Evolutionary conservation across 1,284 basidiomycete genomes (phyloP).

Genomic region (Rhodotorula sp.): DNA sequence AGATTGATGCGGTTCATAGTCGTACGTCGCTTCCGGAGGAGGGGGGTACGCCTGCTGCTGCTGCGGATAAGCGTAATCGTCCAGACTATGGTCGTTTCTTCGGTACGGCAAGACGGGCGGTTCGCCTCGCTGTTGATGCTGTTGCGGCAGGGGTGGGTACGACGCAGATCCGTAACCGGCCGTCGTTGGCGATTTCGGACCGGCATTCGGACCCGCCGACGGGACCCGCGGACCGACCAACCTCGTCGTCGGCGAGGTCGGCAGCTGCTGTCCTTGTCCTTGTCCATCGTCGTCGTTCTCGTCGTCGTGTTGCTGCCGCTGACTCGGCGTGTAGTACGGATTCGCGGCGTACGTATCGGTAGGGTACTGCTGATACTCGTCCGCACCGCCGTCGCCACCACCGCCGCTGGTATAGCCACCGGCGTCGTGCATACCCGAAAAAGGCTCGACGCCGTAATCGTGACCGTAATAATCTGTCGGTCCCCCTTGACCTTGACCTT

Average conservation of each 20-base stretch:
- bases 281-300: too few species aligned
- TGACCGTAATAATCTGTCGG: not conserved
- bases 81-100: too few species aligned
- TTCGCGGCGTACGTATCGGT: not conserved
- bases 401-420: not conserved
- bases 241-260: conserved; percentile 1
- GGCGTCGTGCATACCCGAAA: conserved; percentile 14
- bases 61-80: not conserved
- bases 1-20: not conserved
- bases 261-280: not conserved
- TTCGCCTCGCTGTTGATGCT: not conserved
- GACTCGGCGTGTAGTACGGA: not conserved
- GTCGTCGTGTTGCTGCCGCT: not conserved
- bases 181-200: conserved; percentile 2
- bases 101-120: not conserved
- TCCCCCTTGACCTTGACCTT: too few species aligned
- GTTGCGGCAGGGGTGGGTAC: conserved; percentile 6
- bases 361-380: not conserved
- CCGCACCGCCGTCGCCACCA: not conserved
- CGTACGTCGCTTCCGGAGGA: conserved; percentile 32
- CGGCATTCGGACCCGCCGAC: not conserved
- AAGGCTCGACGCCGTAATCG: not conserved
- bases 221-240: not conserved
- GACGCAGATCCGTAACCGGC: conserved; percentile 11
- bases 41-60: conserved; percentile 8